phyloP scores from a whole-genome alignment of 2,329 filamentous ascomycete genomes.

The Pseudogymnoascus sp. region DNA sequence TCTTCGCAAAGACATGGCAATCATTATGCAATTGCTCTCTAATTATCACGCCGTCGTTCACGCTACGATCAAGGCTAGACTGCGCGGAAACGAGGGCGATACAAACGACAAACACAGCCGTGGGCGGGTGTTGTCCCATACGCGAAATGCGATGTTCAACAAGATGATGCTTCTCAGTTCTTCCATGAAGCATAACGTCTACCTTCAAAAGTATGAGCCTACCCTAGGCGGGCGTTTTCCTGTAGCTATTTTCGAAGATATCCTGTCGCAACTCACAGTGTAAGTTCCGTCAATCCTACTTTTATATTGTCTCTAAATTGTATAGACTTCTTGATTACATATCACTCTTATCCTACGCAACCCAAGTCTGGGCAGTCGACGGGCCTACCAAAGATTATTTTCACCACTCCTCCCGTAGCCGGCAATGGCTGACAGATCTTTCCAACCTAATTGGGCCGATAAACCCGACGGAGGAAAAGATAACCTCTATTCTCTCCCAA shows the following conservation, averaged over 20 bases:
- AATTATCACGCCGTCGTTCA: slow-evolving; percentile 66
- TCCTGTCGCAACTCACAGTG: slow-evolving; percentile 7
- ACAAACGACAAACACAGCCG: slow-evolving; percentile 34
- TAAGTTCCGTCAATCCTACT: not conserved
- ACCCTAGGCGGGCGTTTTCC: slow-evolving; percentile 7
- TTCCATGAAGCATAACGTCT: slow-evolving; percentile 1
- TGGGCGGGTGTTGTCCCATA: slow-evolving; percentile 22
- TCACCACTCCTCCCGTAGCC: not conserved
- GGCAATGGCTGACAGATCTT: not conserved
- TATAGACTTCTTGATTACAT: slow-evolving; percentile 6
- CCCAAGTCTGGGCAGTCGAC: slow-evolving; percentile 4
- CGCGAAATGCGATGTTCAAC: slow-evolving; percentile 9
- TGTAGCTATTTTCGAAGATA: slow-evolving; percentile 8
- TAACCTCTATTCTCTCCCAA: slow-evolving; percentile 10
- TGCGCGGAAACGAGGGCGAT: slow-evolving; percentile 51
- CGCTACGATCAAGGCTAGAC: slow-evolving; percentile 53
- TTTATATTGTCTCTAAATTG: not conserved
- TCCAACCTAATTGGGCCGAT: slow-evolving; percentile 5
- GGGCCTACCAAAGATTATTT: not conserved
- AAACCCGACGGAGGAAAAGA: slow-evolving; percentile 6
- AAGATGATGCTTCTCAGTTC: slow-evolving; percentile 10
- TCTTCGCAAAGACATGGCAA: slow-evolving; percentile 57
- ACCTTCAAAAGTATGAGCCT: slow-evolving; percentile 10
- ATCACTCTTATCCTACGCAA: slow-evolving; percentile 7
- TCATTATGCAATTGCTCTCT: slow-evolving; percentile 60